Evolutionary conservation across 2,329 filamentous ascomycete genomes (phyloP).

Genomic region (Didymellaceae sp.): DNA sequence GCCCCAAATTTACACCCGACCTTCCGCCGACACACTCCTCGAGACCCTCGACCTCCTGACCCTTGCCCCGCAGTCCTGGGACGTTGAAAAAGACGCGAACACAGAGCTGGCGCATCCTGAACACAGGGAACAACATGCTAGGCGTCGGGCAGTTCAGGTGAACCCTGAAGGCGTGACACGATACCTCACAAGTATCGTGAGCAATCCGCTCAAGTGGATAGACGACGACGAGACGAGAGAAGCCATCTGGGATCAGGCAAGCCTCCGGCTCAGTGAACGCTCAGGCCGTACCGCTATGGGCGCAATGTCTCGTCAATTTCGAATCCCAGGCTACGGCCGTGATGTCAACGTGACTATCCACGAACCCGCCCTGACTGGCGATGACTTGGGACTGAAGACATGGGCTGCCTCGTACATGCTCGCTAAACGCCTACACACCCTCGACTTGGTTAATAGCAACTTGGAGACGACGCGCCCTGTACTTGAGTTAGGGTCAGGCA

Average conservation of each 20-base stretch:
- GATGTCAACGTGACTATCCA: constrained; percentile 70
- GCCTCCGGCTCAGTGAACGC: constrained; percentile 79
- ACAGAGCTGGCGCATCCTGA: constrained; percentile 25
- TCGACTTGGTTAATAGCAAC: constrained; percentile 29
- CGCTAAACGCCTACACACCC: constrained; percentile 68
- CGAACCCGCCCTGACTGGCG: constrained; percentile 86
- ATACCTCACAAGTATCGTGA: constrained; percentile 74
- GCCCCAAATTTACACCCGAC: constrained; percentile 82
- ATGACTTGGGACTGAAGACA: constrained; percentile 90
- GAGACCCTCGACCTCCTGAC: constrained; percentile 70
- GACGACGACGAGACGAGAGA: constrained; percentile 70
- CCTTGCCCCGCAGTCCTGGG: constrained; percentile 73
- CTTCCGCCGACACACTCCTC: constrained; percentile 69
- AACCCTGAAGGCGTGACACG: constrained; percentile 60
- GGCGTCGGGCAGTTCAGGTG: constrained; percentile 26
- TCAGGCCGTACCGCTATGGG: constrained; percentile 78
- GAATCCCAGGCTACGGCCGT: constrained; percentile 58
- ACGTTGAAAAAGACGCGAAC: constrained; percentile 53
- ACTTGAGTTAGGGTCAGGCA: constrained; percentile 88
- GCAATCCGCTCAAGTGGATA: constrained; percentile 72
- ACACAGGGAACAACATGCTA: constrained; percentile 36
- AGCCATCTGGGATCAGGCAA: constrained; percentile 77
- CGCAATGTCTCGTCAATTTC: constrained; percentile 66
- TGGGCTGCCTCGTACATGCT: constrained; percentile 93
- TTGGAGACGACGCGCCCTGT: constrained; percentile 38